Base-by-base conservation (phyloP, 2,329 filamentous ascomycete species). In the Diplodia intermedia region DNA sequence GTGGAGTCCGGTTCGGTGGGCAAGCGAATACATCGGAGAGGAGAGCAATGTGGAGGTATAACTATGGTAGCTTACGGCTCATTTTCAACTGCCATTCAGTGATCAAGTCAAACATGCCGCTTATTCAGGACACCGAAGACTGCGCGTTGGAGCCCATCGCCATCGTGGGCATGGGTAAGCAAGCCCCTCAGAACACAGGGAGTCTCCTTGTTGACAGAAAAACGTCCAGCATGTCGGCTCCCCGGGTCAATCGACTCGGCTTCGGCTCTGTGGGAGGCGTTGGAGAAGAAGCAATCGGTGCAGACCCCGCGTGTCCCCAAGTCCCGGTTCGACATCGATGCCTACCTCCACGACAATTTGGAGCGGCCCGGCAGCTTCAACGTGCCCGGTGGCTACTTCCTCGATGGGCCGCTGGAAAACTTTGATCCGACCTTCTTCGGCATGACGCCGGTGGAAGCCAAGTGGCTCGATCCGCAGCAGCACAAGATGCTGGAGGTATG, bases 401-500 rank as follows among this genome's bases (percentile, higher is more conserved):
- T 77, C 76, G 65, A 76, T 77, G 43, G 52, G 65, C 9, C 69
- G 69, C 9, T 71, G 67, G 8, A 43, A 66, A 11, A 66, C 18
- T 43, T 43, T 9, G 40, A 43, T 8, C 15, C 40, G 1, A n/a
- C 15, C 40, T 43, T 43, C 18, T 43, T 43, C 40, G 18, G 18
- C 40, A 43, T 43, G 5, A n/a, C 40, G 3, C 15, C 40, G 5
- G 40, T 67, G 4, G 74, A 76, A 29, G 72, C 74, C 6, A 66
- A 66, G 2, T 63, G 62, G 15, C 72, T 76, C 68, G 74, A 76
- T 47, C 74, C 74, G 1, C 70, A 75, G 12, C 71, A 74, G 18
- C 73, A 74, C 12, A 69, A 73, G 12, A 61, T 73, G 3, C 68
- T 77, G 1, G 75, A 77, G 63, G 72, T 72, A 12, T 71, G 72